Base-by-base conservation (phyloP, 352 stramenopile genomes). In the Phytopythium mirpurense region DNA sequence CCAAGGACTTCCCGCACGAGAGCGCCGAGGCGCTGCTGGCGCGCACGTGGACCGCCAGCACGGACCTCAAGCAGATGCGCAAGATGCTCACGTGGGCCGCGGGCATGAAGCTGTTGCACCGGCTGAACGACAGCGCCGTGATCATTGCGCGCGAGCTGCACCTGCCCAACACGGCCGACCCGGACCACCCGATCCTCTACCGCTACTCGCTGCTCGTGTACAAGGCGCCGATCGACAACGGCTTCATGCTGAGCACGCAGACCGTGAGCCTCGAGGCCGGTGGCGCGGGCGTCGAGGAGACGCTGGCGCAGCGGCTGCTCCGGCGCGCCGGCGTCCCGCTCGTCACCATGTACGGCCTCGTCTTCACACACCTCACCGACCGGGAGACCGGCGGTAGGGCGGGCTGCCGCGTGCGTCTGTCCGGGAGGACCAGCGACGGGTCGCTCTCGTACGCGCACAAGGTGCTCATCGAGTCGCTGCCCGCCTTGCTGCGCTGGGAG, bases 401-500 rank as follows among this genome's bases (percentile, higher is more conserved):
- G 3, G 69, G 69, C 8, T 73, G 62, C 42, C 50, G 52, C 44
- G 65, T 78, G 23, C 60, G 54, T 24, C 57, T 78, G n/a, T 54
- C 57, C 0, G 69, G 63, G 0, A 27, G 66, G 26, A 68, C 65
- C 31, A 63, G 66, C 35, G 62, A 70, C 40, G 63, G 63, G 10
- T 62, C 44, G 45, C 43, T 68, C 2, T 60, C 41, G 21, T 74
- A 68, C 57, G 62, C 65, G 45, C 65, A 61, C 57, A 74, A 67
- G 37, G 54, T 74, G 38, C 51, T 74, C 15, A 62, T 62, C 18
- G 68, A 78, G 40, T 61, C 63, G 15, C 59, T 74, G 4, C 63
- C 63, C 41, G 68, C 65, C n/a, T 66, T 70, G 36, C 50, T 78
- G 56, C 62, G 68, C 21, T 78, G 65, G 68, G 65, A 78, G 36